Evolutionary conservation across 371 early-diverging fungal species (phyloP), one percentile per base, ranked within the genome.

Genomic region (Saksenaea oblongispora): DNA sequence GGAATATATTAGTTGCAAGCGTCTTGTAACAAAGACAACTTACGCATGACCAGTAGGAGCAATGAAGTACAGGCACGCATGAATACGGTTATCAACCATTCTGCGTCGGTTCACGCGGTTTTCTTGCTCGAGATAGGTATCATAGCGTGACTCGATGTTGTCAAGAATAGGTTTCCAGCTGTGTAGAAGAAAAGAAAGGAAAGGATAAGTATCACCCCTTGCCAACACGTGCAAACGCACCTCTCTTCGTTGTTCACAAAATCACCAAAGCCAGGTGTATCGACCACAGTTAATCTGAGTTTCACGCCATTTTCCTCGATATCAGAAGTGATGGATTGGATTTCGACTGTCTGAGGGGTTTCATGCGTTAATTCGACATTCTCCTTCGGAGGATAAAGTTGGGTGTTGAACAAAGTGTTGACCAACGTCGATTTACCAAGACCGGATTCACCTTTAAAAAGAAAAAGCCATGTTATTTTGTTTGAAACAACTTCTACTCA

Each of bases 341-440:
- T 92, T 57, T 93, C 95, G 35, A 98, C 94, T 28, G 96, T 95
- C 75, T 95, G 94, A 55, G 91, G 89, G 31, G 89, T 87, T 63
- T 95, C 95, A 24, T 83, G 83, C 11, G 92, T 83, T n/a, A 89
- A 88, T 61, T 88, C 91, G 62, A 87, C 84, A 64, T 84, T 75
- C 67, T 94, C 93, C 64, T 86, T 85, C 51, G 84, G 76, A 27
- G 94, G 94, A 80, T 95, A 94, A 36, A 99, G 74, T 59, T 89
- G 83, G 42, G 95, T 90, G 77, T 94, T 93, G 84, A 99, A 99
- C 61, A 99, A 81, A 31, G 99, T 97, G 87, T 98, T 98, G 70
- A 99, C 89, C 54, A 99, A 85, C 9, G 99, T 99, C 9, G 99
- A 95, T 80, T 99, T 96, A 56, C 99, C 99, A 36, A 99, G 86